A percentile compares a stretch with the other conserved stretches of the same genome.
phyloP scores from a whole-genome alignment of 495 filamentous ascomycete genomes.

The Entonaema liquescens region DNA sequence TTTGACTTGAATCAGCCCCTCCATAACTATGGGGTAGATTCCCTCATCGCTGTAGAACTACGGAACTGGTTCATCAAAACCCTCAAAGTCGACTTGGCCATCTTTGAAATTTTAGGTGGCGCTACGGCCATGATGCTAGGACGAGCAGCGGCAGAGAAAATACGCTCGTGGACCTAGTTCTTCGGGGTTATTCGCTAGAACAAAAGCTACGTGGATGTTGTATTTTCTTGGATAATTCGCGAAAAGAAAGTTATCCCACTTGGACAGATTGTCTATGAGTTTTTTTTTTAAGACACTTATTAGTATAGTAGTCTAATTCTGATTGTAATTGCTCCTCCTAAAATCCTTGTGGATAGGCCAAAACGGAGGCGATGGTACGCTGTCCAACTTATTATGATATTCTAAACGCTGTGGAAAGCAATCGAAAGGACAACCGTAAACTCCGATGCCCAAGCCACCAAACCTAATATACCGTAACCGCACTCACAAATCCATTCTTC shows the following conservation, averaged over 20 bases:
- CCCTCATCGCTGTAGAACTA: background rate
- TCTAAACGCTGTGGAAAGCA: conserved; percentile 1
- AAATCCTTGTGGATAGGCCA: background rate
- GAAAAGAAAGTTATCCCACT: too few species aligned
- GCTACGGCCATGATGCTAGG: background rate
- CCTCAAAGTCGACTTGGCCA: background rate
- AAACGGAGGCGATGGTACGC: background rate
- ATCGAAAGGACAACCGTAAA: conserved; percentile 1
- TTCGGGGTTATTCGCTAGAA: background rate
- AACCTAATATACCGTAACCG: conserved; percentile 82
- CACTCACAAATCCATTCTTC: conserved; percentile 89
- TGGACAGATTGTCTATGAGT: too few species aligned
- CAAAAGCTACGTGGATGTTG: background rate
- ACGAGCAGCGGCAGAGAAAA: background rate
- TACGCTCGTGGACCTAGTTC: background rate
- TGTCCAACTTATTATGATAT: background rate
- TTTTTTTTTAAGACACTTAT: too few species aligned
- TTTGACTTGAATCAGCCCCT: background rate
- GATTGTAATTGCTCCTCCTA: background rate
- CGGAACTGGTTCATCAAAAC: background rate
- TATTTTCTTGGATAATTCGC: too few species aligned
- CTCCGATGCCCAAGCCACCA: conserved; percentile 5
- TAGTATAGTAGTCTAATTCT: background rate
- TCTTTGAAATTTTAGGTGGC: background rate
- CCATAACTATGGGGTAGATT: background rate